A percentile compares a stretch with the other conserved stretches of the same genome.
phyloP scores from a whole-genome alignment of 2,329 filamentous ascomycete species.

The Arachnopeziza araneosa region DNA sequence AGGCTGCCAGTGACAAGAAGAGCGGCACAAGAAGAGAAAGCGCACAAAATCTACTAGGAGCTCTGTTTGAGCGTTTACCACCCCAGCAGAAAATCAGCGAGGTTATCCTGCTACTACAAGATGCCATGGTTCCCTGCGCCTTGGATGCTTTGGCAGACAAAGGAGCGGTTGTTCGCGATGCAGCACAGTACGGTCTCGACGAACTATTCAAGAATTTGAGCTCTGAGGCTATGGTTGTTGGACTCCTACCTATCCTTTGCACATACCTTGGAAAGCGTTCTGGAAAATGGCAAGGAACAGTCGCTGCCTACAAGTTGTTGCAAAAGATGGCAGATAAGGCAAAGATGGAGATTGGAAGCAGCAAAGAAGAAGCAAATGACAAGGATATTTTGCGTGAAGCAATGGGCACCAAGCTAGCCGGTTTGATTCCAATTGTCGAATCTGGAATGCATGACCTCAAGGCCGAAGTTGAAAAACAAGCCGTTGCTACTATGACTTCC shows the following conservation, averaged over 20 bases:
- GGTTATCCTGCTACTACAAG: conserved; percentile 74
- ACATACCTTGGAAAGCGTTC: conserved; percentile 76
- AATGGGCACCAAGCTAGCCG: conserved; percentile 83
- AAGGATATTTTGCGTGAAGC: conserved; percentile 87
- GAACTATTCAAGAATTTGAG: conserved; percentile 75
- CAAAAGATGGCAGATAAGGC: conserved; percentile 95
- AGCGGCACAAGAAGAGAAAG: conserved; percentile 78
- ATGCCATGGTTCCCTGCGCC: conserved; percentile 66
- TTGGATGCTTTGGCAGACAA: conserved; percentile 89
- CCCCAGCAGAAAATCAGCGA: conserved; percentile 72
- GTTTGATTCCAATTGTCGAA: conserved; percentile 87
- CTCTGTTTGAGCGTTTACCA: conserved; percentile 86
- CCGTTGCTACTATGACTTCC: conserved; percentile 86
- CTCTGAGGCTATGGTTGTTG: conserved; percentile 76
- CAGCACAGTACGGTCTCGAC: conserved; percentile 90
- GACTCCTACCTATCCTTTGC: conserved; percentile 70
- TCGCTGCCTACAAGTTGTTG: conserved; percentile 77
- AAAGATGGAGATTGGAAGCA: conserved; percentile 71
- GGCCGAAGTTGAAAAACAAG: conserved; percentile 79
- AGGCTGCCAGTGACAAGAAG: conserved; percentile 92
- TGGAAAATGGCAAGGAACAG: conserved; percentile 95
- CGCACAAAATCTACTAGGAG: conserved; percentile 90
- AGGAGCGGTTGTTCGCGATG: conserved; percentile 79
- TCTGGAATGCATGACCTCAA: conserved; percentile 96
- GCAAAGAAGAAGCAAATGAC: conserved; percentile 75